These are phyloP conservation scores for Hyphopichia buzzinii DNA, from an alignment of 1,139 yeast species.

Conservation along the genomic window DNA sequence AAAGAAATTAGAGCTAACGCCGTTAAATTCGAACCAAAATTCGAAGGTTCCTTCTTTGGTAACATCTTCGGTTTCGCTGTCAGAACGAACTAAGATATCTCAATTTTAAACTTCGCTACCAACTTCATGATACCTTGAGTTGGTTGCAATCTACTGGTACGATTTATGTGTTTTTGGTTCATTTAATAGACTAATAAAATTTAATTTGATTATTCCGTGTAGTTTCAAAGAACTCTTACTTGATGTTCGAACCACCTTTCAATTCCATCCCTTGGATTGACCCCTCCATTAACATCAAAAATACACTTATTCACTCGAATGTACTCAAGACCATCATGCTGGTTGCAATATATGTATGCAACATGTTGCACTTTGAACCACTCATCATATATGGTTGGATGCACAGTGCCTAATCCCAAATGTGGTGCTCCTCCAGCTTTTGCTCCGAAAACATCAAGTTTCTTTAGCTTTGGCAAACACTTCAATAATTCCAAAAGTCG, in stretches of 20 bases:
- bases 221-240: no score
- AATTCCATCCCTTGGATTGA: slow-evolving; percentile 41
- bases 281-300: slow-evolving; percentile 26
- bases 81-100: slow-evolving; percentile 9
- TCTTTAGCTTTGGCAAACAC: slow-evolving; percentile 27
- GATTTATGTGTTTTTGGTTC: background rate
- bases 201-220: no score
- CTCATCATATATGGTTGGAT: slow-evolving; percentile 55
- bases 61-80: slow-evolving; percentile 40
- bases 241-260: slow-evolving; percentile 41
- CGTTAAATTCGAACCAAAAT: slow-evolving; percentile 40
- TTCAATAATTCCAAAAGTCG: slow-evolving; percentile 22
- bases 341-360: slow-evolving; percentile 34
- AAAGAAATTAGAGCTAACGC: slow-evolving; percentile 40
- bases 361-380: slow-evolving; percentile 60
- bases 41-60: slow-evolving; percentile 45
- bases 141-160: no score
- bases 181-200: background rate
- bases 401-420: slow-evolving; percentile 53
- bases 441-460: slow-evolving; percentile 49
- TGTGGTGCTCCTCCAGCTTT: slow-evolving; percentile 56
- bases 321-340: slow-evolving; percentile 31
- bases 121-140: background rate
- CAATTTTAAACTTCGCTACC: background rate
- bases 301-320: slow-evolving; percentile 42